Conservation (phyloP, 495 filamentous ascomycete genomes). For the Tuber microsphaerosporum region DNA sequence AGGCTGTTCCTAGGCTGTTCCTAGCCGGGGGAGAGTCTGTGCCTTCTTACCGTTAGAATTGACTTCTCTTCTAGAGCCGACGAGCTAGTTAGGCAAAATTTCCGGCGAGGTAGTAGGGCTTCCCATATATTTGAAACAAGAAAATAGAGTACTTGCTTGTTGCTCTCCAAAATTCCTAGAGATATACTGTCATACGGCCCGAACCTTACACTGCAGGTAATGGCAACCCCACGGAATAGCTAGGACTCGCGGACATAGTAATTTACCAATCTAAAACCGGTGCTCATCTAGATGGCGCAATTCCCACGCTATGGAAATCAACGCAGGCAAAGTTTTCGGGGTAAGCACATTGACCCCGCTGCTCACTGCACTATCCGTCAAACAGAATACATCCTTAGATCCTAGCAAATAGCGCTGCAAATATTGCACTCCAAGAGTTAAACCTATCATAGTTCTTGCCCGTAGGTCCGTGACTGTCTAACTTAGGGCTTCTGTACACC, state of each 20-base stretch:
- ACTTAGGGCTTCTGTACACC: constrained; percentile 36
- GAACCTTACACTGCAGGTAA: constrained; percentile 30
- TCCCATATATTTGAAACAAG: constrained; percentile 27
- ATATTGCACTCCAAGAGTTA: constrained; percentile 13
- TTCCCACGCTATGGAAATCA: constrained; percentile 35
- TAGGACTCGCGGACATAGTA: constrained; percentile 36
- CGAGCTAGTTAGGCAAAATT: constrained; percentile 35
- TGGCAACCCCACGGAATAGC: constrained; percentile 32
- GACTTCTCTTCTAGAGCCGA: constrained; percentile 25
- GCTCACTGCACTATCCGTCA: constrained; percentile 25
- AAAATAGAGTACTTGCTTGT: constrained; percentile 39
- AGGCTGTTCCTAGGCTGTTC: constrained; percentile 22
- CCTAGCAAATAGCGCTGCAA: constrained; percentile 25
- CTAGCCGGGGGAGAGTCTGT: constrained; percentile 32
- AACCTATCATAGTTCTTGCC: constrained; percentile 1
- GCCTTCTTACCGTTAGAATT: constrained; percentile 33
- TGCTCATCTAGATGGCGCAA: constrained; percentile 32
- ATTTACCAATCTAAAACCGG: constrained; percentile 36
- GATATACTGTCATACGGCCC: constrained; percentile 30
- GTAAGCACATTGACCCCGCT: constrained; percentile 34
- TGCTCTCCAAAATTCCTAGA: constrained; percentile 33
- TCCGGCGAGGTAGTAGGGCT: constrained; percentile 38
- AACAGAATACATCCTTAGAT: constrained; percentile 36
- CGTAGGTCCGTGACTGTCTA: constrained; percentile 15
- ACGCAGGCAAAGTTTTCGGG: constrained; percentile 30